A percentile compares a stretch with the other conserved stretches of the same genome.
Conservation (phyloP, 2,329 filamentous ascomycete species). For the Calonectria pauciramosa region DNA sequence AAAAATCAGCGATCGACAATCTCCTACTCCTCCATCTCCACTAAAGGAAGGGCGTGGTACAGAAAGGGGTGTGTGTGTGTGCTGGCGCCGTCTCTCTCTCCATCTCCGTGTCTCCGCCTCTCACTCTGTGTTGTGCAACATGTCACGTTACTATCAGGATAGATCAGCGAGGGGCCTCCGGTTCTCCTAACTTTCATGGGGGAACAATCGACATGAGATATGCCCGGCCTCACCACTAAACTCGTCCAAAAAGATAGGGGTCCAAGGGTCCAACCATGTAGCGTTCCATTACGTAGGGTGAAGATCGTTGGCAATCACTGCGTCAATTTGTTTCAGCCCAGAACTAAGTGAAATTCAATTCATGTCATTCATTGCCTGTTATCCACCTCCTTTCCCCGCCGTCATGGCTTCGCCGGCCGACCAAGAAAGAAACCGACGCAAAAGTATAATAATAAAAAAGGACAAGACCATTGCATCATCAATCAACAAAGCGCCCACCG, state of each 20-base stretch:
- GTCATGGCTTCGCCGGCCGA: not conserved
- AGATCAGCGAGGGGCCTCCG: not conserved
- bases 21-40: not conserved
- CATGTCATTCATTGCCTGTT: constrained; percentile 9
- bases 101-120: not conserved
- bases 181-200: not conserved
- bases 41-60: not conserved
- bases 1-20: not conserved
- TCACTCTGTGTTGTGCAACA: not conserved
- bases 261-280: constrained; percentile 5
- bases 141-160: not conserved
- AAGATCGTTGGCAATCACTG: constrained; percentile 8
- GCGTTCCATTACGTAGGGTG: not conserved
- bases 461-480: not conserved
- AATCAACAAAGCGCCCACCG: not conserved
- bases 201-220: not conserved
- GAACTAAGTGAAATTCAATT: constrained; percentile 7
- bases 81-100: not conserved
- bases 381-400: not conserved
- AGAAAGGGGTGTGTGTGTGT: not conserved
- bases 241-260: constrained; percentile 1
- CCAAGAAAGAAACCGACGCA: not conserved
- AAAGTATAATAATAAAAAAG: not conserved
- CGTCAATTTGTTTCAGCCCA: constrained; percentile 9
- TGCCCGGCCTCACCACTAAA: not conserved